Base-by-base conservation (phyloP, 2,329 filamentous ascomycete species). In the Blumeriella jaapii region DNA sequence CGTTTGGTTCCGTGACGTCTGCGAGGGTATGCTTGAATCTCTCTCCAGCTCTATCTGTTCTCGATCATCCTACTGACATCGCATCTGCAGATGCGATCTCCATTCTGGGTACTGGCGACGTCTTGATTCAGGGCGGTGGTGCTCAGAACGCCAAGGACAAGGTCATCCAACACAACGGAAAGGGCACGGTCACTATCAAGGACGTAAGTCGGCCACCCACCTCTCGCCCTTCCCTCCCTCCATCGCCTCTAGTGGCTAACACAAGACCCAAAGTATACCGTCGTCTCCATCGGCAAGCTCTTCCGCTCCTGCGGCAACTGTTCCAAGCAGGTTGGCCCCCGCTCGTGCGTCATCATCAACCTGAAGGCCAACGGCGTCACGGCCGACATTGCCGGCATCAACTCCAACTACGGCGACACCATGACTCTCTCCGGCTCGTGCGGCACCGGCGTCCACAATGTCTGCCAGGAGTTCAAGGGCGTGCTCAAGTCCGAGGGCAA, bases 291-390 rank as follows among this genome's bases (percentile, higher is more conserved):
- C 29, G 60, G 60, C 41, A 62, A 61, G 52, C 47, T 67, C 29
- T 67, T 65, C 55, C 62, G 64, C 40, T 57, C 58, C 30, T 68
- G 64, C 50, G 65, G 64, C 14, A 61, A 61, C 55, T 65, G 61
- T 50, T 50, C 49, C 42, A 49, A 48, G 40, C 50, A 47, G 37
- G 50, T 51, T 31, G 57, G 56, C 29, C 39, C 45, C 15, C 34
- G 45, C 18, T 46, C 51, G 32, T 50, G 58, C 30, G 48, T 50
- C 25, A 38, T 61, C 41, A 39, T 47, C 38, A 48, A 47, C 40
- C 43, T 58, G 40, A 54, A 46, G 25, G 61, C 61, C 39, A 46
- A 47, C 11, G 36, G 39, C 4, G 50, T 54, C 18, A 41, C 45
- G 19, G 26, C 43, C 29, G 43, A 45, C n/a, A 30, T 58, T 28